Percentiles rank a stretch among this genome's conserved stretches.
These are phyloP conservation scores for Chlamydomonas sp. DNA, from an alignment of 139 green algal genomes.

Conservation along the genomic window DNA sequence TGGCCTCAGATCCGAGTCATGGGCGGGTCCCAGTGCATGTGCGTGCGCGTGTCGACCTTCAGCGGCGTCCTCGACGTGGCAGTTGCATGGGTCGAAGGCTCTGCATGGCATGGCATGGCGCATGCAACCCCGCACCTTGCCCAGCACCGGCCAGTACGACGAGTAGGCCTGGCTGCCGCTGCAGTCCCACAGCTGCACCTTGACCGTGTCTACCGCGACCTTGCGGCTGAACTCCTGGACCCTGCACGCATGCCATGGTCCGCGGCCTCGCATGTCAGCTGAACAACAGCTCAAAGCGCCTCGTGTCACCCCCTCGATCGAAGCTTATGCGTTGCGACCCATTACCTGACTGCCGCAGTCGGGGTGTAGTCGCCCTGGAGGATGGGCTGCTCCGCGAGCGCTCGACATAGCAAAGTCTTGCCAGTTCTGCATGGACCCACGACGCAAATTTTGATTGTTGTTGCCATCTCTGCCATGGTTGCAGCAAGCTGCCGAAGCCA, in stretches of 20 bases:
- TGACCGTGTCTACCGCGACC: constrained; percentile 36
- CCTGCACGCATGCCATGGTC: constrained; percentile 16
- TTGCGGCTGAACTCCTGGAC: constrained; percentile 45
- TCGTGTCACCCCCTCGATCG: no score
- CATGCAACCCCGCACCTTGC: constrained; percentile 45
- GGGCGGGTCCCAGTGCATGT: no score
- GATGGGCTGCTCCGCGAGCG: constrained; percentile 39
- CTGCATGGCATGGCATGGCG: no score
- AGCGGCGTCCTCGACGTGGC: no score
- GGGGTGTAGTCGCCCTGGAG: constrained; percentile 38
- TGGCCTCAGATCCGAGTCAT: no score
- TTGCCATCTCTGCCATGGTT: no score
- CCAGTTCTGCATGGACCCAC: constrained; percentile 36
- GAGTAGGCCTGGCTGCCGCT: constrained; percentile 40
- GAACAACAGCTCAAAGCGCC: no score
- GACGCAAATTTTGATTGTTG: constrained; percentile 39
- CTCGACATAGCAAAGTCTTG: constrained; percentile 44
- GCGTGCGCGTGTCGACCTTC: no score
- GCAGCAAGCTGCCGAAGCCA: no score
- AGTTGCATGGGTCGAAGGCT: no score
- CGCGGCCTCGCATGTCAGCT: not conserved
- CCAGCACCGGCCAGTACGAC: constrained; percentile 37
- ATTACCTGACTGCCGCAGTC: constrained; percentile 42
- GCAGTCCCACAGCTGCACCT: constrained; percentile 53
- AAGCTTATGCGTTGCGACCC: no score